Evolutionary conservation across 1,284 basidiomycete genomes (phyloP).

Genomic region (Cutaneotrichosporon cavernicola): DNA sequence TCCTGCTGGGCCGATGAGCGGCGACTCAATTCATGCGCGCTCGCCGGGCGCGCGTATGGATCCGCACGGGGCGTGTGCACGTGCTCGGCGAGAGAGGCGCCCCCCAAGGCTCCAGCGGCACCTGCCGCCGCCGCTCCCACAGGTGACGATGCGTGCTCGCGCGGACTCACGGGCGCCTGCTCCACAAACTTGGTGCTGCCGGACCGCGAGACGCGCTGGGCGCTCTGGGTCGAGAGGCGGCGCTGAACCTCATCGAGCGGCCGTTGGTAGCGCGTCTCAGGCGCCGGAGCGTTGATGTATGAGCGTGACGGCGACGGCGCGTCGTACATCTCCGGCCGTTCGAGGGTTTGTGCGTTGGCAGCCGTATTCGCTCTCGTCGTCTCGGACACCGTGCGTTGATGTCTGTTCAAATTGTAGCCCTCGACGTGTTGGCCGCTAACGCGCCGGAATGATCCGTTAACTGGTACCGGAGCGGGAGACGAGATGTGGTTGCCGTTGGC

Average conservation of each 20-base stretch:
- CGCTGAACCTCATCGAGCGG: conserved; percentile 11
- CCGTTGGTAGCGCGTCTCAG: conserved; percentile 19
- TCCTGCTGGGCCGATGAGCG: background rate
- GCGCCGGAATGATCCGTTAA: background rate
- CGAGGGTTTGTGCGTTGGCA: conserved; percentile 1
- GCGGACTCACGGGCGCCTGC: background rate
- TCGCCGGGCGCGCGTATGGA: conserved; percentile 6
- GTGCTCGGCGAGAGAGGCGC: background rate
- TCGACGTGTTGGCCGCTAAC: conserved; percentile 7
- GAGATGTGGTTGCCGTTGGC: background rate
- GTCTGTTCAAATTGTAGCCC: background rate
- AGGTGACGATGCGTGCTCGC: background rate
- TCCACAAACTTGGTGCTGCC: conserved; percentile 15
- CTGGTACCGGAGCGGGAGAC: background rate
- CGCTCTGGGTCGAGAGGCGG: conserved; percentile 2
- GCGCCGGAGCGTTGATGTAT: conserved; percentile 36
- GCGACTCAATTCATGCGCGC: background rate
- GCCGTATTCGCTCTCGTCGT: conserved; percentile 4
- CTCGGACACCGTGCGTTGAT: background rate
- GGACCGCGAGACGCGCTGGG: conserved; percentile 6
- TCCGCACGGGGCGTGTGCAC: conserved; percentile 3
- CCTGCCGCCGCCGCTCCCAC: conserved; percentile 19
- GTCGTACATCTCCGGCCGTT: conserved; percentile 19
- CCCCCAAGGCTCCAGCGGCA: background rate
- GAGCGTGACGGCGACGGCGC: conserved; percentile 47